These are phyloP conservation scores for Moesziomyces sp. DNA, from an alignment of 1,284 basidiomycete genomes.

Conservation along the genomic window DNA sequence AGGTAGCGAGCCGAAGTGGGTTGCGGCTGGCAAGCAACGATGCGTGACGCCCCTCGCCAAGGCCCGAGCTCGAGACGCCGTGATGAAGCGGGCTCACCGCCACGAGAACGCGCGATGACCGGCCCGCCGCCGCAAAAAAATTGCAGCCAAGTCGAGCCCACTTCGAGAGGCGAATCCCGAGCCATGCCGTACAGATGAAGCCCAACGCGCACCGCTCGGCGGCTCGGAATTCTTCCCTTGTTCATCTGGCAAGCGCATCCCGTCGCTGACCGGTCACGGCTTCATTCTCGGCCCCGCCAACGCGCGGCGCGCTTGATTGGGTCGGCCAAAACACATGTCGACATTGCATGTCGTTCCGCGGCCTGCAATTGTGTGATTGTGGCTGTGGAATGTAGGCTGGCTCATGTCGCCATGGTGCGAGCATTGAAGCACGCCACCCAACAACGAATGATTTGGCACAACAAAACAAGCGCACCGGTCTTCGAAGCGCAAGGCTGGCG, in stretches of 20 bases:
- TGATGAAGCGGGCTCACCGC: not conserved
- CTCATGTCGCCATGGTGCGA: too few relatives aligned
- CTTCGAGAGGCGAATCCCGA: not conserved
- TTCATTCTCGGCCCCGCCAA: too few relatives aligned
- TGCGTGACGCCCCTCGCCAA: not conserved
- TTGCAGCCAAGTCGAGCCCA: not conserved
- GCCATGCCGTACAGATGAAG: not conserved
- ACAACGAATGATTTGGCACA: too few relatives aligned
- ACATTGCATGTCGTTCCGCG: too few relatives aligned
- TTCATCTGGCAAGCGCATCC: not conserved
- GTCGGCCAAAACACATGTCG: too few relatives aligned
- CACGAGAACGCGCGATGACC: not conserved
- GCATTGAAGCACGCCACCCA: too few relatives aligned
- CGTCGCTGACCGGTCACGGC: too few relatives aligned
- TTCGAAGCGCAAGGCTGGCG: not conserved
- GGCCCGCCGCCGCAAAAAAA: not conserved
- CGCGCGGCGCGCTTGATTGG: too few relatives aligned
- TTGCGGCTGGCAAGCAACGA: not conserved
- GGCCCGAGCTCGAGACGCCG: not conserved
- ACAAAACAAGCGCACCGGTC: too few relatives aligned
- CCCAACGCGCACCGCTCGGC: not conserved
- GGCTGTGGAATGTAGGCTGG: too few relatives aligned
- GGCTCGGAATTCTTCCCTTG: not conserved
- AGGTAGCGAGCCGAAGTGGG: not conserved
- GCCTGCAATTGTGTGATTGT: too few relatives aligned